Conservation (phyloP, 2,329 filamentous ascomycete genomes). For the Epichloe glyceriae region DNA sequence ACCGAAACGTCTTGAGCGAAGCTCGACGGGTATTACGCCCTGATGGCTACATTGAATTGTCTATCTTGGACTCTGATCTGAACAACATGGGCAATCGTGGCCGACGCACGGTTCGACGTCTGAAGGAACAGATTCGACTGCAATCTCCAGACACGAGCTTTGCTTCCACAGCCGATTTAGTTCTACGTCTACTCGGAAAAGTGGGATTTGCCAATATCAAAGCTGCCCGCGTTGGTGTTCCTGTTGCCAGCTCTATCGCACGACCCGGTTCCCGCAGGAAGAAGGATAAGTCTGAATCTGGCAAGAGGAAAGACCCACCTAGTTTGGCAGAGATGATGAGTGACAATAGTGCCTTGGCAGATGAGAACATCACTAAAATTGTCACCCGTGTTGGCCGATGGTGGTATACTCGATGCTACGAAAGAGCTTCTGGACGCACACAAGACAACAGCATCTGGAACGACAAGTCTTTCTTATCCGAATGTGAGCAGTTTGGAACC, state of each 20-base stretch:
- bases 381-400: constrained; percentile 84
- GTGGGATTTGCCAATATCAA: constrained; percentile 62
- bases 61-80: constrained; percentile 65
- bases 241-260: constrained; percentile 45
- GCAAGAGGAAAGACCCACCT: constrained; percentile 30
- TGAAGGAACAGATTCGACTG: constrained; percentile 59
- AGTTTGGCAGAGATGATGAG: constrained; percentile 61
- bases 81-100: constrained; percentile 69
- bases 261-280: constrained; percentile 12
- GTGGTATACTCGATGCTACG: constrained; percentile 95
- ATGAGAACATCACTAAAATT: constrained; percentile 83
- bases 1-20: constrained; percentile 60
- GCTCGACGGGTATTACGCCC: constrained; percentile 66
- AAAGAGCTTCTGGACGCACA: constrained; percentile 43
- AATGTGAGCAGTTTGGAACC: constrained; percentile 78
- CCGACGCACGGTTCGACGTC: constrained; percentile 51
- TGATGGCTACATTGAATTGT: constrained; percentile 67
- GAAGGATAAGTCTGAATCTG: constrained; percentile 8
- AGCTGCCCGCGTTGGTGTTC: constrained; percentile 64
- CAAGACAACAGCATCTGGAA: constrained; percentile 57
- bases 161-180: constrained; percentile 43
- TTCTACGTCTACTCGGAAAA: constrained; percentile 54
- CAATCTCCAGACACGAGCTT: constrained; percentile 48
- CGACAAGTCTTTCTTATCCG: constrained; percentile 59
- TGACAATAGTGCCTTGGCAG: constrained; percentile 54